Base-by-base conservation (phyloP, 805 yeast species). In the Kazachstania kunashirensis region DNA sequence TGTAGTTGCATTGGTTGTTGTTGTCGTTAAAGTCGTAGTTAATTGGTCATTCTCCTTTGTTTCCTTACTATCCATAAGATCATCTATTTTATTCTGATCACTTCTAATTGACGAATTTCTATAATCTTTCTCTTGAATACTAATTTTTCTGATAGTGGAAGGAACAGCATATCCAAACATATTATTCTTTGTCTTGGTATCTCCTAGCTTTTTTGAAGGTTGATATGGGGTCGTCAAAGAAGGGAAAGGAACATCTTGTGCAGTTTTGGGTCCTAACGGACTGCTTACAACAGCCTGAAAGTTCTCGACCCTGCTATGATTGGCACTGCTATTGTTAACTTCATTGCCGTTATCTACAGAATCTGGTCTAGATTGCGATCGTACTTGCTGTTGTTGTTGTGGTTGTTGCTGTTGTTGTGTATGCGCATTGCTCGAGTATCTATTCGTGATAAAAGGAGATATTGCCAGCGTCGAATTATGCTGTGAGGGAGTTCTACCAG, bases 391-490 rank as follows among this genome's bases (percentile, higher is more conserved):
- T 34, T 37, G 41, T 9, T 23, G 24, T 24, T 23, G 29, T 24
- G 17, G 35, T 28, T 39, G 38, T 25, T 17, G 35, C 20, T 23
- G 18, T 62, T 45, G 37, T 26, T 48, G 16, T 59, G 61, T 16
- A 14, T 16, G 18, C 13, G 15, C 29, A 8, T 16, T n/a, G 9
- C 18, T 26, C 5, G 29, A 19, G 31, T 29, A 31, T 31, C 49
- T 48, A 49, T 62, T 47, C 4, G 66, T 61, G 21, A 80, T 65
- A 46, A 75, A 62, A 0, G 92, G 89, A 3, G 88, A 79, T 19
- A 82, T 79, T 19, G 79, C 79, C 33, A 82, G 58, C 4, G 86
- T 79, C 1, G 89, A 80, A 43, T 73, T 79, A 53, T 78, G 81
- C 46, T 79, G 88, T 17, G 79, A 68, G 2, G 70, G 69, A 6